These are phyloP conservation scores for Coniochaeta sp. DNA, from an alignment of 2,329 filamentous ascomycete genomes.

Conservation along the genomic window DNA sequence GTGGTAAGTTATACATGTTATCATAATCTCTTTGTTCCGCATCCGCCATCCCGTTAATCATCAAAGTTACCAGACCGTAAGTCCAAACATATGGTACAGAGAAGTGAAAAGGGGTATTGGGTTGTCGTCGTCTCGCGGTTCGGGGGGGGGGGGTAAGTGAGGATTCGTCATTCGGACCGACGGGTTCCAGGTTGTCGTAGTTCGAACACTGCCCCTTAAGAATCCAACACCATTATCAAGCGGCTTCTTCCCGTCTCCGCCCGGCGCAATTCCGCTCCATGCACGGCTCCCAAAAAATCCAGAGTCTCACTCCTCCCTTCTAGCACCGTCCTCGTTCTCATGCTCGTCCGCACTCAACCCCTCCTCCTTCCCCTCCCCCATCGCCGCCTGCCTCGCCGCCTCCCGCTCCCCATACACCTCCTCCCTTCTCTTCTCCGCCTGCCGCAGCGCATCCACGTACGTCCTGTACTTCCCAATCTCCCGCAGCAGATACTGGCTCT, in stretches of 20 bases:
- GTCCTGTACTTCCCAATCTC: conserved; percentile 97
- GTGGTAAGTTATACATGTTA: background rate
- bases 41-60: background rate
- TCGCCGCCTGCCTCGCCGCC: conserved; percentile 39
- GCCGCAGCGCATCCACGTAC: conserved; percentile 79
- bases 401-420: conserved; percentile 62
- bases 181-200: too few relatives aligned
- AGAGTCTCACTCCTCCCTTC: too few relatives aligned
- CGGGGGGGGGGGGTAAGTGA: too few relatives aligned
- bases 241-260: background rate
- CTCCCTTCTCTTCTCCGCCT: conserved; percentile 61
- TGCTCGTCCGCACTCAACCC: background rate
- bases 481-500: conserved; percentile 81
- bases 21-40: background rate
- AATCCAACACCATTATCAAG: background rate
- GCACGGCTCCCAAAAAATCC: too few relatives aligned
- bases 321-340: conserved; percentile 2
- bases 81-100: background rate
- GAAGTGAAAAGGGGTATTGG: background rate
- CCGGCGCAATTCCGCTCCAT: too few relatives aligned
- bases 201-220: background rate
- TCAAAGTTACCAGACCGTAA: background rate
- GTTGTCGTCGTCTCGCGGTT: too few relatives aligned
- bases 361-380: conserved; percentile 23
- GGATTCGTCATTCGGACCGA: too few relatives aligned